These are phyloP conservation scores for Solanum gandarillasii DNA, from an alignment of 257 asterid genomes.

Conservation along the genomic window DNA sequence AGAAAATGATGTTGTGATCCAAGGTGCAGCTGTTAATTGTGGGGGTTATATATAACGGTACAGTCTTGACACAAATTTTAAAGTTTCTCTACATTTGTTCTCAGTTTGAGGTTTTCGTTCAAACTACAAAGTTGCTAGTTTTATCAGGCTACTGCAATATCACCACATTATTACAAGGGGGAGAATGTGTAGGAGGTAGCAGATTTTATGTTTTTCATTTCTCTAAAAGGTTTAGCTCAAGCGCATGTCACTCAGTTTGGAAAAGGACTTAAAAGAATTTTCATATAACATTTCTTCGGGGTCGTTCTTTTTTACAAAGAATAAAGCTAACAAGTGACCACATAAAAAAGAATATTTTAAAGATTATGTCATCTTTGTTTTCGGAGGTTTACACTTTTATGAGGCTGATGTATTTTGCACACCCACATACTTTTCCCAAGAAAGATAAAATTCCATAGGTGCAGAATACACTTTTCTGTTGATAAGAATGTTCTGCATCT, in stretches of 20 bases:
- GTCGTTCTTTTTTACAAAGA: neutral
- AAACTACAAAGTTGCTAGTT: neutral
- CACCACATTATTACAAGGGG: neutral
- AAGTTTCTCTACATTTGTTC: neutral
- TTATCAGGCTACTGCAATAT: neutral
- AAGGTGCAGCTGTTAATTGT: neutral
- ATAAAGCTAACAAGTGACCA: neutral
- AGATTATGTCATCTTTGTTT: neutral
- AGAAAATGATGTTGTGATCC: neutral
- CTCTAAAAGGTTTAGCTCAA: neutral
- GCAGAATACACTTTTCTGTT: neutral
- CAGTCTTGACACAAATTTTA: neutral
- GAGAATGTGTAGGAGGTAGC: neutral
- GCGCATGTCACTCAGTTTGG: neutral
- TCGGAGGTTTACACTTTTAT: neutral
- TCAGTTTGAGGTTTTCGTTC: neutral
- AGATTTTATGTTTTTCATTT: neutral
- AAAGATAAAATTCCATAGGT: neutral
- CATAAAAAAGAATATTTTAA: neutral
- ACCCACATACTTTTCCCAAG: neutral
- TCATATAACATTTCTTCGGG: neutral
- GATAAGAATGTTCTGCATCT: neutral
- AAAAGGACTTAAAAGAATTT: neutral
- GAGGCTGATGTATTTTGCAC: neutral
- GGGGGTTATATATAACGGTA: neutral